Evolutionary conservation across 257 asterid species (phyloP).

Genomic region (Rhazya stricta): DNA sequence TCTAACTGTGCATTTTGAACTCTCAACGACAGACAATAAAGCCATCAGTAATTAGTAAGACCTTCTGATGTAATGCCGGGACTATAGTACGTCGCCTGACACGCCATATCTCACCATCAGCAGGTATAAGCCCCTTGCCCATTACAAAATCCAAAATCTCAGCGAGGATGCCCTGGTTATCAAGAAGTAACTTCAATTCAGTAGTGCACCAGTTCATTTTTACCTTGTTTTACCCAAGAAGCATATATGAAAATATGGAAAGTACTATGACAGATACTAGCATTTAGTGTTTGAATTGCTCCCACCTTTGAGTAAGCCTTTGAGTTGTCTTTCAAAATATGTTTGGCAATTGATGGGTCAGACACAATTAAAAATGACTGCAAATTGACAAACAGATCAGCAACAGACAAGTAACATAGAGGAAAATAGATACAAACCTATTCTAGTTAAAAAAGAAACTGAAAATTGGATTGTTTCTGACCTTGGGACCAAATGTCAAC

Average conservation of each 20-base stretch:
- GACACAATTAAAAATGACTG: slow-evolving; percentile 94
- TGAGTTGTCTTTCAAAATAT: slow-evolving; percentile 74
- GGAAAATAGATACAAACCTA: not conserved
- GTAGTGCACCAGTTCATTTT: not conserved
- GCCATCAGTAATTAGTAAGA: slow-evolving; percentile 14
- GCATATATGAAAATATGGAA: not conserved
- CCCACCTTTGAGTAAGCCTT: slow-evolving; percentile 89
- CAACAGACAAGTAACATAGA: slow-evolving; percentile 12
- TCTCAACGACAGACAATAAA: slow-evolving; percentile 3
- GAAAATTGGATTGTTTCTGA: slow-evolving; percentile 22
- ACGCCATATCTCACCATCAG: slow-evolving; percentile 97
- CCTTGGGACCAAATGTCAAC: slow-evolving; percentile 95
- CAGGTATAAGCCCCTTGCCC: slow-evolving; percentile 99
- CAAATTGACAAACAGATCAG: slow-evolving; percentile 28
- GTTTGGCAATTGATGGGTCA: slow-evolving; percentile 86
- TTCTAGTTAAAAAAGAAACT: not conserved
- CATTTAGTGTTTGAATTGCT: not conserved
- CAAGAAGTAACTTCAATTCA: slow-evolving; percentile 13
- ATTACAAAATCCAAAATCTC: slow-evolving; percentile 93
- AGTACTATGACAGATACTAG: not conserved
- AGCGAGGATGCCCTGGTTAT: slow-evolving; percentile 79
- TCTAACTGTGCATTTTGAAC: not conserved
- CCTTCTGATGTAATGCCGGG: slow-evolving; percentile 96
- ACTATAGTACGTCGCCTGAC: slow-evolving; percentile 88
- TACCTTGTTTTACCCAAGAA: not conserved